These are phyloP conservation scores for Yamadazyma trypodendri DNA, from an alignment of 1,139 yeast species.

Conservation along the genomic window DNA sequence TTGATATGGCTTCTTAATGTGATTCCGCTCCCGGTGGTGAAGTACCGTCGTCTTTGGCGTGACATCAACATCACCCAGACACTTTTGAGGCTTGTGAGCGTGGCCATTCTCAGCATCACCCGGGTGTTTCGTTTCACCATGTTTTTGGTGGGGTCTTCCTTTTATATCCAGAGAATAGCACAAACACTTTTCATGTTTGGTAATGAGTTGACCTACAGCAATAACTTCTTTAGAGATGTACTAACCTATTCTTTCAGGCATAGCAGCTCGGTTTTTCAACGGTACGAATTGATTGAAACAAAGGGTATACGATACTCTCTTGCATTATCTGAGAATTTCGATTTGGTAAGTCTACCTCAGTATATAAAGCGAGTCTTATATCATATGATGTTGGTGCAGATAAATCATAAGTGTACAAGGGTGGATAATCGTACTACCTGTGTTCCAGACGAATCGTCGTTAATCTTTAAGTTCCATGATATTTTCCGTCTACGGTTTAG, in stretches of 20 bases:
- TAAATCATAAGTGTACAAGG: slow-evolving; percentile 6
- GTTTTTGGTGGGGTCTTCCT: slow-evolving; percentile 20
- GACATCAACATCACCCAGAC: slow-evolving; percentile 11
- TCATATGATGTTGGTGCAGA: slow-evolving; percentile 4
- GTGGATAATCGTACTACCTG: slow-evolving; percentile 4
- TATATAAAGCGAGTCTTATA: slow-evolving; percentile 5
- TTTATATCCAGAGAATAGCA: slow-evolving; percentile 14
- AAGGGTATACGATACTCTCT: slow-evolving; percentile 8
- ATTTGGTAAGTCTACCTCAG: slow-evolving; percentile 1
- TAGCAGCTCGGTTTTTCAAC: slow-evolving; percentile 11
- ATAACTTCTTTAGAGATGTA: slow-evolving; percentile 28
- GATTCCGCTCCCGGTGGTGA: slow-evolving; percentile 30
- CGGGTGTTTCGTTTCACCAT: slow-evolving; percentile 18
- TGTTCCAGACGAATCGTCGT: slow-evolving; percentile 14
- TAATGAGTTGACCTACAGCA: slow-evolving; percentile 31
- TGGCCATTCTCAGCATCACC: slow-evolving; percentile 9
- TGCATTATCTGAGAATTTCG: slow-evolving; percentile 5
- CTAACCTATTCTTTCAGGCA: slow-evolving; percentile 27
- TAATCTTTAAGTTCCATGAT: slow-evolving; percentile 30
- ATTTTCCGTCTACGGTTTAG: slow-evolving; percentile 16
- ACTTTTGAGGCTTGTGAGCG: slow-evolving; percentile 1
- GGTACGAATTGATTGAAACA: slow-evolving; percentile 4
- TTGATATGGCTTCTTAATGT: slow-evolving; percentile 19
- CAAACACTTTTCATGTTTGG: slow-evolving; percentile 24
- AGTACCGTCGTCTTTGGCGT: slow-evolving; percentile 26